These are phyloP conservation scores for Picochlorum sp. DNA, from an alignment of 139 green algal species.

Conservation along the genomic window DNA sequence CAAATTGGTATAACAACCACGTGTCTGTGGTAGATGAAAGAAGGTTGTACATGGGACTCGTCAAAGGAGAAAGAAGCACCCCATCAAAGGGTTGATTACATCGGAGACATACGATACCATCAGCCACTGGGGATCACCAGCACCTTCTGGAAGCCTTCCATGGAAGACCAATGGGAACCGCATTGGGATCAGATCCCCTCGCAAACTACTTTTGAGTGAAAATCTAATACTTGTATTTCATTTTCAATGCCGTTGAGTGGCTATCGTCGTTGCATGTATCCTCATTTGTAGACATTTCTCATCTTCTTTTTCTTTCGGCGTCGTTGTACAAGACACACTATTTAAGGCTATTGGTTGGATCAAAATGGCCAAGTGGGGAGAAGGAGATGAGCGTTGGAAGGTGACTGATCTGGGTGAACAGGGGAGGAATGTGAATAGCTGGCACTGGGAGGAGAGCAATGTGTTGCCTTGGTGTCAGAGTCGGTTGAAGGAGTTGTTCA, in stretches of 20 bases:
- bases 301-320: neutral
- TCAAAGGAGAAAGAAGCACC: too few species aligned
- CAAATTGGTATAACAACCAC: too few species aligned
- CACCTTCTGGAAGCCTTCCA: neutral
- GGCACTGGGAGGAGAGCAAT: constrained; percentile 78
- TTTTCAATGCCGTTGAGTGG: neutral
- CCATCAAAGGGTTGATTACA: too few species aligned
- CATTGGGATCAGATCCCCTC: neutral
- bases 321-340: neutral
- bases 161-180: neutral
- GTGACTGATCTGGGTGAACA: constrained; percentile 69
- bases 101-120: too few species aligned
- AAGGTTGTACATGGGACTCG: too few species aligned
- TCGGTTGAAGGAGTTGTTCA: constrained; percentile 52
- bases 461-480: constrained; percentile 52
- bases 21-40: too few species aligned
- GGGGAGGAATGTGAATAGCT: constrained; percentile 74
- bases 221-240: neutral
- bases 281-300: neutral
- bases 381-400: constrained; percentile 84
- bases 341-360: too few species aligned
- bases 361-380: constrained; percentile 66
- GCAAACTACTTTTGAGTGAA: neutral
- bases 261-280: neutral
- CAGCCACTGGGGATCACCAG: neutral